Base-by-base conservation (phyloP, 2,329 filamentous ascomycete genomes). In the Zymoseptoria pseudotritici region DNA sequence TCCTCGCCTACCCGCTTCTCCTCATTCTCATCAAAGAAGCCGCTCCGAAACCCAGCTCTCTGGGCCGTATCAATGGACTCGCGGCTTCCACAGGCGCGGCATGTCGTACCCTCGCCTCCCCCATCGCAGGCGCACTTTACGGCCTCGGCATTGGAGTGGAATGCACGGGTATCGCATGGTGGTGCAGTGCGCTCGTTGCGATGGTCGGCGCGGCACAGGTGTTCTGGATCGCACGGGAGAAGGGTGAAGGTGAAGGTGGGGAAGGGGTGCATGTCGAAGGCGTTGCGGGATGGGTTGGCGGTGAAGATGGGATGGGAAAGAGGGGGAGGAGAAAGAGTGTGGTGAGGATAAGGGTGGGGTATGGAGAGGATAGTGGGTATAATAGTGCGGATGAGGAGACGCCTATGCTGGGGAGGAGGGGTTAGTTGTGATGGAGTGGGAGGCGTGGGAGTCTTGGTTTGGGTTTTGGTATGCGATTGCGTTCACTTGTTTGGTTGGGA, bases 21-120 rank as follows among this genome's bases (percentile, higher is more conserved):
- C 78, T 90, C 24, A 89, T 90, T 61, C 77, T 90, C 57, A 81
- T 90, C 68, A 90, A 90, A 72, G 85, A 90, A 74, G 85, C 87
- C 1, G 83, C 85, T 3, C 86, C 86, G 0, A 81, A 83, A 4
- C 77, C 83, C 3, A 80, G 79, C 1, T 81, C 84, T 4, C 78
- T 90, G 17, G 87, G 87, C 1, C 86, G 83, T 66, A 87, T 90
- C 71, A 90, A 90, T 63, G 87, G 87, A 0, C 75, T 90, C 8
- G 86, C 87, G 54, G 88, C 88, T 61, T 87, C 84, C 2, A 86
- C 84, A 1, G 87, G 86, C n/a, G 88, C 87, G 20, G 82, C 85
- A 4, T 86, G 85, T 60, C 80, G 87, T n/a, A 89, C 86, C 0
- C 70, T 90, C 49, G 86, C 86, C 1, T 87, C 86, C 21, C 87